Base-by-base conservation (phyloP, 2,329 filamentous ascomycete species). In the Sporothrix dimorphospora region DNA sequence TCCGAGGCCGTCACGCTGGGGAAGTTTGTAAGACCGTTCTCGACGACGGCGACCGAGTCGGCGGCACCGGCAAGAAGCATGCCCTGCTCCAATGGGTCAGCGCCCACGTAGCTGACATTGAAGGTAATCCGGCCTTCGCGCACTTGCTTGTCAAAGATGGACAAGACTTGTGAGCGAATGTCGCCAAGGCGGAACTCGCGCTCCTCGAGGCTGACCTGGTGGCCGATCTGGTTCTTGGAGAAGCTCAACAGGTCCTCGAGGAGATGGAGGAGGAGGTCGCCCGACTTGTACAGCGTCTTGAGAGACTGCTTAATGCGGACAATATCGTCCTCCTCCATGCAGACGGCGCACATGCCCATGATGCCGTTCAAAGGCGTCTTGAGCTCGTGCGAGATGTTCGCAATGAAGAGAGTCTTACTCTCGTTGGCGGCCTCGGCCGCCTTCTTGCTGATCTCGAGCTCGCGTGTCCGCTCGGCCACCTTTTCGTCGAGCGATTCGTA, bases 341-440 rank as follows among this genome's bases (percentile, higher is more conserved):
- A 96, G 0, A 97, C 92, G 0, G 94, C 92, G 76, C 92, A 94
- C 91, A 98, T 96, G 73, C 96, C 96, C 77, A 99, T 85, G 66
- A 98, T 98, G 14, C 95, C 96, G 78, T 98, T 98, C 72, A 98
- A 86, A 0, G 96, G 96, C 1, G 96, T 99, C 79, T 97, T 97
- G 47, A 99, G 85, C 80, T 98, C 89, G 76, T 91, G 89, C 0
- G 89, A 91, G 68, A 98, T 97, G 77, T 98, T 98, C 21, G 96
- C 96, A 75, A 99, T 97, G 82, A 98, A 98, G 9, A 98, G 85
- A 0, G 96, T 98, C 83, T 99, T 99, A 85, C 93, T 97, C 81
- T 97, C 93, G 77, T 97, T 98, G 3, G 94, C 94, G n/a, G 93
- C 92, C 80, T 97, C 94, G 1, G 94, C 94, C 1, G 94, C 93